Percentiles rank a stretch among this genome's conserved stretches.
Evolutionary conservation across 805 yeast species (phyloP).

Genomic region (Candida nemodendra): DNA sequence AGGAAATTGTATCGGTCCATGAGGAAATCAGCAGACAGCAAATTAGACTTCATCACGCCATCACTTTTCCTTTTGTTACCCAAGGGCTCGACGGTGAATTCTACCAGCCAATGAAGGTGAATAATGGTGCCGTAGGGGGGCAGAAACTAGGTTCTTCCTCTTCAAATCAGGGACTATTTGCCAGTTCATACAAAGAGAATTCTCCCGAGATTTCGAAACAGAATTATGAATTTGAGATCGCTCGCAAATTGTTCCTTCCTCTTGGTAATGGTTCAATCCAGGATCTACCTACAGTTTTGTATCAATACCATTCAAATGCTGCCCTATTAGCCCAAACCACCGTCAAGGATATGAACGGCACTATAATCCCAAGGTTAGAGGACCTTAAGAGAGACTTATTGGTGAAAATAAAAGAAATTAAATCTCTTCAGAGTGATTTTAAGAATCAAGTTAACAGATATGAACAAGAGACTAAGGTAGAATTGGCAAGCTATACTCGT

Average conservation of each 20-base stretch:
- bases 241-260: slow-evolving; percentile 62
- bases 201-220: slow-evolving; percentile 18
- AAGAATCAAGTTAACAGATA: slow-evolving; percentile 72
- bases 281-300: slow-evolving; percentile 71
- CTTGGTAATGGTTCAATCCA: slow-evolving; percentile 78
- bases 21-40: slow-evolving; percentile 88
- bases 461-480: slow-evolving; percentile 59
- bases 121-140: slow-evolving; percentile 10
- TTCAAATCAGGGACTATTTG: slow-evolving; percentile 5
- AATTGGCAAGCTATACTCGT: slow-evolving; percentile 51
- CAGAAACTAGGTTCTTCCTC: not conserved
- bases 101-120: slow-evolving; percentile 36
- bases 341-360: slow-evolving; percentile 58
- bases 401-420: slow-evolving; percentile 85
- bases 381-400: slow-evolving; percentile 72
- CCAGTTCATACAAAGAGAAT: slow-evolving; percentile 17
- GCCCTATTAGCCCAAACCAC: slow-evolving; percentile 58
- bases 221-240: slow-evolving; percentile 35
- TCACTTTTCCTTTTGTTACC: slow-evolving; percentile 51
- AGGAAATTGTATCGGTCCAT: slow-evolving; percentile 79
- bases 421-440: slow-evolving; percentile 79
- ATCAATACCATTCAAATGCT: slow-evolving; percentile 52
- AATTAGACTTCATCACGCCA: slow-evolving; percentile 75
- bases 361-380: slow-evolving; percentile 64
- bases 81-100: slow-evolving; percentile 40